Evolutionary conservation across 176 grass and related monocot genomes (phyloP).

Genomic region (Cenchrus americanus): DNA sequence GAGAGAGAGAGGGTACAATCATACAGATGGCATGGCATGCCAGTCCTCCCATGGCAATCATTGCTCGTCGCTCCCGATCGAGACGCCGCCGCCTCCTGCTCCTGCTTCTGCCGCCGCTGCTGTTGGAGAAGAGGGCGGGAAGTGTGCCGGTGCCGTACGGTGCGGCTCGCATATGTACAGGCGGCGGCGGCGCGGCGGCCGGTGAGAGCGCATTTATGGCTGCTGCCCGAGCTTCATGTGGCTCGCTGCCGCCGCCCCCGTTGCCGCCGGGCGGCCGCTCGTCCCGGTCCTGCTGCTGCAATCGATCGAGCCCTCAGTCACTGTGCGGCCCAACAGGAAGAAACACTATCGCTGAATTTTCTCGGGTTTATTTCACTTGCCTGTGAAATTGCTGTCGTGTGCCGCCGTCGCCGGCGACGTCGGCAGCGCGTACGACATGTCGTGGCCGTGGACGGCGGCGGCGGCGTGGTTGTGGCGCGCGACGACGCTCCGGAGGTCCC

Average conservation of each 20-base stretch:
- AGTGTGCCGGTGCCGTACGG: not conserved
- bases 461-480: not conserved
- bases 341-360: not conserved
- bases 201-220: slow-evolving; percentile 38
- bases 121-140: too few relatives aligned
- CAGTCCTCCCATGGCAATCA: too few relatives aligned
- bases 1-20: too few relatives aligned
- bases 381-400: not conserved
- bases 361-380: not conserved
- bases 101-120: too few relatives aligned
- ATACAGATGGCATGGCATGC: too few relatives aligned
- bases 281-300: not conserved
- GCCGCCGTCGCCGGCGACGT: not conserved
- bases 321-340: not conserved
- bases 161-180: slow-evolving; percentile 28
- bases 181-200: not conserved
- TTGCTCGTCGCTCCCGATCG: too few relatives aligned
- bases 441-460: not conserved
- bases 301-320: not conserved
- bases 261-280: not conserved
- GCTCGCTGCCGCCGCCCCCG: not conserved
- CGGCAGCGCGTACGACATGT: not conserved
- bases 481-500: slow-evolving; percentile 37
- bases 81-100: too few relatives aligned
- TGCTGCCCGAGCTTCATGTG: slow-evolving; percentile 35